These are phyloP conservation scores for Chlorella sp. DNA, from an alignment of 139 green algal genomes.

Conservation along the genomic window DNA sequence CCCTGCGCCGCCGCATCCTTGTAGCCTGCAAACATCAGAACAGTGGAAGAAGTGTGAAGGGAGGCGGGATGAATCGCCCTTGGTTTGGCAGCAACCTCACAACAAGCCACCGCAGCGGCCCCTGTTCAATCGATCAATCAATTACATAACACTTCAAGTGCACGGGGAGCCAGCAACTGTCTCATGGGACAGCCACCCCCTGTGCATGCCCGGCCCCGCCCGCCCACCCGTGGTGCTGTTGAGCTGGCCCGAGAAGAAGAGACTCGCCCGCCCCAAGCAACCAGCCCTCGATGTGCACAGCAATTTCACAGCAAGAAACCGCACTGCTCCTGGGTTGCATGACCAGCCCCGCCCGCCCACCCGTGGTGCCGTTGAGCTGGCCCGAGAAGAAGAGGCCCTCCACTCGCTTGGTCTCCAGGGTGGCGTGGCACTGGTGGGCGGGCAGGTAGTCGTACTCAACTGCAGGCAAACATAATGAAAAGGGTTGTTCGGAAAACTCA, in stretches of 20 bases:
- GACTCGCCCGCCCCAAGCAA: no score
- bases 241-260: constrained; percentile 98
- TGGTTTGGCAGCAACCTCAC: no score
- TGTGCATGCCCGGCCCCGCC: no score
- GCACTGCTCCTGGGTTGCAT: background rate
- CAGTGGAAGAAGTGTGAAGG: no score
- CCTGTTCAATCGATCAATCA: no score
- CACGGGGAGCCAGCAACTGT: no score
- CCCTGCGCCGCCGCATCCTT: no score
- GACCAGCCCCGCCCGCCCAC: background rate
- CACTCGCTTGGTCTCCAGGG: constrained; percentile 93
- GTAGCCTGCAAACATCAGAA: background rate
- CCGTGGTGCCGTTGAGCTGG: constrained; percentile 98
- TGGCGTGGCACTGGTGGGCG: constrained; percentile 88
- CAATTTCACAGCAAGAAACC: background rate
- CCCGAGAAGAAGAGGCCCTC: constrained; percentile 95
- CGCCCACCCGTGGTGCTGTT: constrained; percentile 92
- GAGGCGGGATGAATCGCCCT: no score
- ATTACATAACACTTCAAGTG: no score
- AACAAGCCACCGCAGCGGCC: background rate
- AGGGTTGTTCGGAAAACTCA: no score
- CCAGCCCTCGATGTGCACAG: no score
- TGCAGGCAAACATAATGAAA: constrained; percentile 20
- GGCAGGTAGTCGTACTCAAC: constrained; percentile 99
- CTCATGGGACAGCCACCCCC: no score